phyloP scores from a whole-genome alignment of 1,139 yeast species.

The Candida tropicalis region DNA sequence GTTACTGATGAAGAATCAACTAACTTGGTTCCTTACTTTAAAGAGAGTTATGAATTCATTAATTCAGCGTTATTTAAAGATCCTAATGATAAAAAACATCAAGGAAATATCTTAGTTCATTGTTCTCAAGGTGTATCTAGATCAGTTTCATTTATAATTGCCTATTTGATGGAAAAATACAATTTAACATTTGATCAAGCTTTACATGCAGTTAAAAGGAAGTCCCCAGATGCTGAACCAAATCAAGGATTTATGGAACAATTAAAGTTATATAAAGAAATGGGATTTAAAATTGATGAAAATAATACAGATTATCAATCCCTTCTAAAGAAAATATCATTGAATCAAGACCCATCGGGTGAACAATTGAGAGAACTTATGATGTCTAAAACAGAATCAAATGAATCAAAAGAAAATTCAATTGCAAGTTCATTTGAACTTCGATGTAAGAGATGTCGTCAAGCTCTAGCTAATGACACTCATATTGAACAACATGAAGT shows the following conservation, averaged over 20 bases:
- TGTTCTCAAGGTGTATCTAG: slow-evolving; percentile 91
- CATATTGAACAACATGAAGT: slow-evolving; percentile 61
- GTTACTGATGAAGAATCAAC: slow-evolving; percentile 68
- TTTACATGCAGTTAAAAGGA: slow-evolving; percentile 68
- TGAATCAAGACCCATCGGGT: slow-evolving; percentile 34
- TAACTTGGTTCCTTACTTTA: slow-evolving; percentile 64
- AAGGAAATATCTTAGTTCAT: slow-evolving; percentile 56
- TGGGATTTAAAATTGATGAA: slow-evolving; percentile 31
- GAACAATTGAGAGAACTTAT: slow-evolving; percentile 20
- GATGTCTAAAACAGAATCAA: slow-evolving; percentile 9
- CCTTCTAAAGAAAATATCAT: slow-evolving; percentile 27
- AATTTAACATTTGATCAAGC: slow-evolving; percentile 63
- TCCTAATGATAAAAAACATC: slow-evolving; percentile 42
- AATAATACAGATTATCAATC: slow-evolving; percentile 28
- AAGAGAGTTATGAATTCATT: slow-evolving; percentile 65
- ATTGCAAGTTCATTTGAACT: slow-evolving; percentile 32
- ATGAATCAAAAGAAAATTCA: slow-evolving; percentile 10
- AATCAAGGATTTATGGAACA: slow-evolving; percentile 79
- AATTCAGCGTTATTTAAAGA: slow-evolving; percentile 57
- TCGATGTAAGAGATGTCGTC: slow-evolving; percentile 73
- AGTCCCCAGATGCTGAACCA: slow-evolving; percentile 64
- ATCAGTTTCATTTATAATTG: slow-evolving; percentile 70
- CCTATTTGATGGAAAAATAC: slow-evolving; percentile 78
- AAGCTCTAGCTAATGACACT: slow-evolving; percentile 49
- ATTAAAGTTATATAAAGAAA: slow-evolving; percentile 55